Percentiles rank a stretch among this genome's conserved stretches.
phyloP scores from a whole-genome alignment of 257 asterid genomes.

The Ilex asprella region DNA sequence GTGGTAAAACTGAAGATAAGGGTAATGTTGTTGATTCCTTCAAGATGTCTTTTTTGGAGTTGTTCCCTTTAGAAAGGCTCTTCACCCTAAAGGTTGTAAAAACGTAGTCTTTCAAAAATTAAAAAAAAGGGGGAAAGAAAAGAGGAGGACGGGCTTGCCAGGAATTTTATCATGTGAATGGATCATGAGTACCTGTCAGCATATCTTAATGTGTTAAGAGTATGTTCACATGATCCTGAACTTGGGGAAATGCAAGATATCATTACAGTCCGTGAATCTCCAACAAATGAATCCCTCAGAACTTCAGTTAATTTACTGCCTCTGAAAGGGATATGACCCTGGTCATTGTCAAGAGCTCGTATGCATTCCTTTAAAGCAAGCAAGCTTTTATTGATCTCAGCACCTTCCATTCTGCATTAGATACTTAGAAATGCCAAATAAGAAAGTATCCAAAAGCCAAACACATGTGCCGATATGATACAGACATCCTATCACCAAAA shows the following conservation, averaged over 20 bases:
- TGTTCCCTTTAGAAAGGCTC: slow-evolving; percentile 89
- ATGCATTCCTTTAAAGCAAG: slow-evolving; percentile 98
- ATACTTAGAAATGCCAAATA: slow-evolving; percentile 6
- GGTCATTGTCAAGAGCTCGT: slow-evolving; percentile 98
- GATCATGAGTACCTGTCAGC: slow-evolving; percentile 69
- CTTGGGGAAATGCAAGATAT: slow-evolving; percentile 87
- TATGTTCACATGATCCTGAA: slow-evolving; percentile 93
- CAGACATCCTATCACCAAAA: too few relatives aligned
- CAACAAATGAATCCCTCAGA: slow-evolving; percentile 88
- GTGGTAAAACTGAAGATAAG: slow-evolving; percentile 41
- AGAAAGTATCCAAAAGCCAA: too few relatives aligned
- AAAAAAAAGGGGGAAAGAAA: not conserved
- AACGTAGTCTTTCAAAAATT: not conserved
- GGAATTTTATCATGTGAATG: not conserved
- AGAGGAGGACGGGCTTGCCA: not conserved
- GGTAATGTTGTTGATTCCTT: slow-evolving; percentile 71
- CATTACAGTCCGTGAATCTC: slow-evolving; percentile 96
- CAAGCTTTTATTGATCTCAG: slow-evolving; percentile 97
- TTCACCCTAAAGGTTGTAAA: slow-evolving; percentile 54
- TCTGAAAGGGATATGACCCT: slow-evolving; percentile 95
- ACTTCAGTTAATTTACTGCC: slow-evolving; percentile 98
- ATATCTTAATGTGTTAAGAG: slow-evolving; percentile 91
- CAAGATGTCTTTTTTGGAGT: slow-evolving; percentile 66
- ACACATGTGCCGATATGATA: too few relatives aligned
- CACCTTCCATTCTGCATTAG: slow-evolving; percentile 91